Base-by-base conservation (phyloP, 164 flowering plant species). In the Magnolia sinica region DNA sequence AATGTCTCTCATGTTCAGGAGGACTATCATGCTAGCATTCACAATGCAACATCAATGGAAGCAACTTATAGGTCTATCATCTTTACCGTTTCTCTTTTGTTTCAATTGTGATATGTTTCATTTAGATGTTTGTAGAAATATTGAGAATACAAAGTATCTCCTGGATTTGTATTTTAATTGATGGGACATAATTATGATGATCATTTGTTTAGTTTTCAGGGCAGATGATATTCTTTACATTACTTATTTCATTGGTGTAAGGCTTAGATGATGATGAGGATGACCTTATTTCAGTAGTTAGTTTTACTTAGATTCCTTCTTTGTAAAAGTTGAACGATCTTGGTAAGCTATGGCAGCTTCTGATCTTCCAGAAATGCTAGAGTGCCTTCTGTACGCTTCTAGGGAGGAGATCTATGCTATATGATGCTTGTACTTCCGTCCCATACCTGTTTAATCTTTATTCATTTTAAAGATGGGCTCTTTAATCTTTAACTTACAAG, bases 1-100 rank as follows among this genome's bases (percentile, higher is more conserved):
- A 31, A 24, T 9, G 7, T 37, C 7, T 64, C 24, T 65, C 24
- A 8, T 31, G 20, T 24, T 77, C 91, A 37, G 45, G 45, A 96
- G 99, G 97, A 91, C 83, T 96, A 87, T 85, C 86, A 94, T 78
- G 89, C 95, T 37, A 87, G 86, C 83, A 85, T 92, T 59, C 92
- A 91, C 72, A 84, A 72, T 81, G 81, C 87, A n/a, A 75, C 84
- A 19, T 85, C 84, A 64, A 79, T 81, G n/a, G 82, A 80, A 74
- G 29, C 29, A 27, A 82, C 86, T 79, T 71, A 91, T 50, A 89
- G 86, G 98, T 95, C 45, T 37, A 37, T 91, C 86, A 77, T 77
- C 24, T 52, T 74, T 18, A 50, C 23, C 20, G 14, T 4, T 16
- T 27, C 22, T 13, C 7, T 24, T 0, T n/a, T 65, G 68, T 65